A percentile compares a stretch with the other conserved stretches of the same genome.
phyloP scores from a whole-genome alignment of 495 filamentous ascomycete species.

The Tuber borchii region DNA sequence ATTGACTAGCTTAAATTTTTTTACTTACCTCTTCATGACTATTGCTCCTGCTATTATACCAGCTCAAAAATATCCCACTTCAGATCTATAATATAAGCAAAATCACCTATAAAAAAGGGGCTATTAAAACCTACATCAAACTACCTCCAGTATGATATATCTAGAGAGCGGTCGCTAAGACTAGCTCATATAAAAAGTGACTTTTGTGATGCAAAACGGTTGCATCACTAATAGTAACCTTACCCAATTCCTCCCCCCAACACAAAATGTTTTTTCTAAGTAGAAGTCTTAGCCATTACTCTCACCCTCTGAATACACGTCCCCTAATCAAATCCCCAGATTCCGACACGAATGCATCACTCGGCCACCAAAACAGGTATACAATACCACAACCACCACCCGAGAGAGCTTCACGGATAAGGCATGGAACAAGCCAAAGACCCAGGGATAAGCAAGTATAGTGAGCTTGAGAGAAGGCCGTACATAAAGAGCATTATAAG shows the following conservation, averaged over 20 bases:
- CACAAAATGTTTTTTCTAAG: no score
- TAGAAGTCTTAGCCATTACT: no score
- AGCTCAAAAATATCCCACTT: not conserved
- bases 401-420: not conserved
- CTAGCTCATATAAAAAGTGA: not conserved
- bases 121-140: not conserved
- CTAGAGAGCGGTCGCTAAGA: not conserved
- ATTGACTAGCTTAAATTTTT: not conserved
- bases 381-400: not conserved
- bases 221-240: no score
- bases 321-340: not conserved
- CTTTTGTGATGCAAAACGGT: not conserved
- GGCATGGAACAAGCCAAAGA: no score
- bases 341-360: not conserved
- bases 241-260: no score
- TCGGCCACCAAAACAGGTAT: not conserved
- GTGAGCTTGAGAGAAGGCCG: not conserved
- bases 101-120: not conserved
- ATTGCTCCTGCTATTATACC: not conserved
- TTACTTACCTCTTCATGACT: not conserved
- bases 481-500: not conserved
- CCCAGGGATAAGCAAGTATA: not conserved
- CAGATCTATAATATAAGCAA: not conserved
- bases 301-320: not conserved
- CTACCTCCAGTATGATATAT: not conserved